Evolutionary conservation across 805 yeast genomes (phyloP).

Genomic region (Starmera amethionina): DNA sequence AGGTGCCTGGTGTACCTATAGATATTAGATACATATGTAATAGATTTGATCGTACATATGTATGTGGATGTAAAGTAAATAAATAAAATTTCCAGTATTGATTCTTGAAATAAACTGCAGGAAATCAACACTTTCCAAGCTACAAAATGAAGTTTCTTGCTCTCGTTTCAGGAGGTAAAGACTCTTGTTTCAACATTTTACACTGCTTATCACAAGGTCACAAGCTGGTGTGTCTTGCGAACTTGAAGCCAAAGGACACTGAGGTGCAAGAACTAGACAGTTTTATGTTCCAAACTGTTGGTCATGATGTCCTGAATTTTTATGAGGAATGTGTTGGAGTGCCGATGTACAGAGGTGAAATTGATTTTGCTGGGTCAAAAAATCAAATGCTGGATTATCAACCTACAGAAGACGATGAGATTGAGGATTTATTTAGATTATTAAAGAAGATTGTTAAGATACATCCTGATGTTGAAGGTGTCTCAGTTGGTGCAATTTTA

Average conservation of each 20-base stretch:
- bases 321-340: slow-evolving; percentile 66
- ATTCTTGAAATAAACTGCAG: neutral
- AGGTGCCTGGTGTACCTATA: too few relatives aligned
- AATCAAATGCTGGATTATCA: slow-evolving; percentile 62
- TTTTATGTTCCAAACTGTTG: slow-evolving; percentile 97
- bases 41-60: too few relatives aligned
- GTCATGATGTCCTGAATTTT: slow-evolving; percentile 62
- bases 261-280: slow-evolving; percentile 71
- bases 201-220: slow-evolving; percentile 86
- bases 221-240: slow-evolving; percentile 76
- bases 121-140: neutral
- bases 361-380: slow-evolving; percentile 45
- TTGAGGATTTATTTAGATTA: slow-evolving; percentile 66
- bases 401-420: slow-evolving; percentile 68
- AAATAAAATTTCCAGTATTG: neutral
- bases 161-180: slow-evolving; percentile 91
- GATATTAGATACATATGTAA: too few relatives aligned
- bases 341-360: slow-evolving; percentile 67
- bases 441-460: slow-evolving; percentile 34
- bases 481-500: slow-evolving; percentile 91
- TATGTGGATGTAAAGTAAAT: too few relatives aligned
- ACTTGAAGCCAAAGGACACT: slow-evolving; percentile 55
- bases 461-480: slow-evolving; percentile 73
- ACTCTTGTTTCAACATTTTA: slow-evolving; percentile 80
- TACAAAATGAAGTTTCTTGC: slow-evolving; percentile 79